A percentile compares a stretch with the other conserved stretches of the same genome.
These are phyloP conservation scores for Warburgia ugandensis DNA, from an alignment of 164 flowering plant species.

Conservation along the genomic window DNA sequence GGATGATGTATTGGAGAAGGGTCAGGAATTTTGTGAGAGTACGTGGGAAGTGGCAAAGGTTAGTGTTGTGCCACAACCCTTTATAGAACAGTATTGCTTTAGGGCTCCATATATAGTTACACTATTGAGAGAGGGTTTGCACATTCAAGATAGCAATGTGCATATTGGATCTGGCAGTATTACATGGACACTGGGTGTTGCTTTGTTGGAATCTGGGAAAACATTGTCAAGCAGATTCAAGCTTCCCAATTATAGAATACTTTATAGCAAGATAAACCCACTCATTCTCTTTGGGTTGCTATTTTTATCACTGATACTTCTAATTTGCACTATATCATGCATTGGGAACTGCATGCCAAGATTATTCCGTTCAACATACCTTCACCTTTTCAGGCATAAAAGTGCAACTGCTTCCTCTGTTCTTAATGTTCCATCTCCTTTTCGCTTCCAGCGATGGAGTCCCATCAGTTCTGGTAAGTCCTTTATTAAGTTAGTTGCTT, in stretches of 20 bases:
- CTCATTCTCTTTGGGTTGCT: conserved; percentile 38
- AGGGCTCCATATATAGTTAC: conserved; percentile 88
- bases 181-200: conserved; percentile 98
- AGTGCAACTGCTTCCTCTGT: conserved; percentile 48
- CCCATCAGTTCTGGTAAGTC: conserved; percentile 65
- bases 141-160: conserved; percentile 62
- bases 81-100: conserved; percentile 94
- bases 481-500: neutral
- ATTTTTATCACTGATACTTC: conserved; percentile 40
- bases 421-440: conserved; percentile 63
- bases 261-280: conserved; percentile 53
- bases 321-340: conserved; percentile 57
- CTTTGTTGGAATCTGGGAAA: conserved; percentile 75
- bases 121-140: conserved; percentile 84
- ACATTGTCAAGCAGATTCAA: conserved; percentile 35
- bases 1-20: conserved; percentile 81
- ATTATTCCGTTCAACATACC: conserved; percentile 48
- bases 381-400: conserved; percentile 70
- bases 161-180: conserved; percentile 89
- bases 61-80: conserved; percentile 92
- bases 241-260: conserved; percentile 33
- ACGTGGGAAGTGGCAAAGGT: conserved; percentile 71
- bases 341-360: conserved; percentile 54
- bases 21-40: conserved; percentile 74
- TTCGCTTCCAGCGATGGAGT: conserved; percentile 81